Evolutionary conservation across 257 asterid genomes (phyloP).

Genomic region (Plantago major): DNA sequence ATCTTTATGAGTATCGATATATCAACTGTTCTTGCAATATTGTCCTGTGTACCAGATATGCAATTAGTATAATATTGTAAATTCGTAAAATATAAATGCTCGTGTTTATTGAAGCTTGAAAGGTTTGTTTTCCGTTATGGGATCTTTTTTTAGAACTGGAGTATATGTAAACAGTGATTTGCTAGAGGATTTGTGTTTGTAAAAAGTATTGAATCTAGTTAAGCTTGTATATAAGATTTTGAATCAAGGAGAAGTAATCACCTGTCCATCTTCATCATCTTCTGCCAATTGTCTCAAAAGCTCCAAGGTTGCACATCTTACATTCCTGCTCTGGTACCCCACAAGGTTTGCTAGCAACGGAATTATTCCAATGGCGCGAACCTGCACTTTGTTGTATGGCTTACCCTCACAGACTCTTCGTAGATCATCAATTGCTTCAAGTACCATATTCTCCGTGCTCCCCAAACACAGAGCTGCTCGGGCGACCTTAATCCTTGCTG

Average conservation of each 20-base stretch:
- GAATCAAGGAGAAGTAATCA: constrained; percentile 16
- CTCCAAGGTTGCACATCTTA: constrained; percentile 41
- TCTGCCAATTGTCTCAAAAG: constrained; percentile 52
- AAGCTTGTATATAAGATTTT: neutral
- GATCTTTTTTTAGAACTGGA: no score
- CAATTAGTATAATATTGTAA: neutral
- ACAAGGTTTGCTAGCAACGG: constrained; percentile 53
- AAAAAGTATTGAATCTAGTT: no score
- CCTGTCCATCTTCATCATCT: constrained; percentile 60
- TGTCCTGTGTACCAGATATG: constrained; percentile 37
- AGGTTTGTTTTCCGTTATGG: no score
- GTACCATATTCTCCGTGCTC: constrained; percentile 58
- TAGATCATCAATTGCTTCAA: constrained; percentile 68
- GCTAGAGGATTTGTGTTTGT: no score
- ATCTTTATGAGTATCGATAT: constrained; percentile 42
- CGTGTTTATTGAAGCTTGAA: no score
- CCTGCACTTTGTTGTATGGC: constrained; percentile 47
- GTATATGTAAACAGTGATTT: no score
- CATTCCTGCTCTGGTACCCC: constrained; percentile 48
- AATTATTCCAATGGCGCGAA: constrained; percentile 53
- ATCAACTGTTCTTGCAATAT: constrained; percentile 41
- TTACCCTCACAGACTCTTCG: constrained; percentile 41
- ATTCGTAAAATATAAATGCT: neutral
- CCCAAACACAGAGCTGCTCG: constrained; percentile 65
- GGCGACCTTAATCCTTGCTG: constrained; percentile 66